A percentile compares a stretch with the other conserved stretches of the same genome.
Evolutionary conservation across 192 early-diverging fungal species (phyloP).

Genomic region (Thamnidium elegans): DNA sequence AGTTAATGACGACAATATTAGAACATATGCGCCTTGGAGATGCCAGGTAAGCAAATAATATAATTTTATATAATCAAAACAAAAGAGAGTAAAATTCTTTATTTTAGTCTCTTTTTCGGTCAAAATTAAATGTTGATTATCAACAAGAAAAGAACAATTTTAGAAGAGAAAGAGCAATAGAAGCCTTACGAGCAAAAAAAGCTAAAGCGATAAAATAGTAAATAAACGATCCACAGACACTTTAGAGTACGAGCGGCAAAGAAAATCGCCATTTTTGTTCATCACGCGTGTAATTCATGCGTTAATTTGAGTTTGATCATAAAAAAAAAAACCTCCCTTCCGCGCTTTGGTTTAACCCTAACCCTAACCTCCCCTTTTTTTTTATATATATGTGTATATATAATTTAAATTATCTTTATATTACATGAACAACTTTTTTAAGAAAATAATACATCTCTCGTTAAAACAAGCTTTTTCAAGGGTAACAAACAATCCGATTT

Average conservation of each 20-base stretch:
- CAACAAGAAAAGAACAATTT: slow-evolving; percentile 48
- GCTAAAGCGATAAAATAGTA: background rate
- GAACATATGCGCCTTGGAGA: slow-evolving; percentile 57
- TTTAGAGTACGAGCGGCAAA: too few species aligned
- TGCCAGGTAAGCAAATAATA: slow-evolving; percentile 44
- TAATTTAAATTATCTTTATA: too few species aligned
- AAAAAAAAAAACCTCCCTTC: background rate
- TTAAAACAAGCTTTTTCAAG: too few species aligned
- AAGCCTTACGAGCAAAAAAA: background rate
- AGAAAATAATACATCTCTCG: too few species aligned
- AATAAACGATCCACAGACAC: background rate
- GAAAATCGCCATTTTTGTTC: too few species aligned
- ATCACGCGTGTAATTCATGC: background rate
- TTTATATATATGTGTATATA: too few species aligned
- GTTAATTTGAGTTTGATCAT: background rate
- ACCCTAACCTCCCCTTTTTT: background rate
- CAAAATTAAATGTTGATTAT: slow-evolving; percentile 37
- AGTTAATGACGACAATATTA: slow-evolving; percentile 33
- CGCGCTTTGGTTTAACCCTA: background rate
- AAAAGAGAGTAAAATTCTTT: background rate
- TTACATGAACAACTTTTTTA: too few species aligned
- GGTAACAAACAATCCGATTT: too few species aligned
- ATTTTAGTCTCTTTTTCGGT: background rate
- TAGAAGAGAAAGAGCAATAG: slow-evolving; percentile 38
- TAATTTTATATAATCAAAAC: background rate